Conservation (phyloP, 2,329 filamentous ascomycete genomes). For the Calcarisporium arbuscula region DNA sequence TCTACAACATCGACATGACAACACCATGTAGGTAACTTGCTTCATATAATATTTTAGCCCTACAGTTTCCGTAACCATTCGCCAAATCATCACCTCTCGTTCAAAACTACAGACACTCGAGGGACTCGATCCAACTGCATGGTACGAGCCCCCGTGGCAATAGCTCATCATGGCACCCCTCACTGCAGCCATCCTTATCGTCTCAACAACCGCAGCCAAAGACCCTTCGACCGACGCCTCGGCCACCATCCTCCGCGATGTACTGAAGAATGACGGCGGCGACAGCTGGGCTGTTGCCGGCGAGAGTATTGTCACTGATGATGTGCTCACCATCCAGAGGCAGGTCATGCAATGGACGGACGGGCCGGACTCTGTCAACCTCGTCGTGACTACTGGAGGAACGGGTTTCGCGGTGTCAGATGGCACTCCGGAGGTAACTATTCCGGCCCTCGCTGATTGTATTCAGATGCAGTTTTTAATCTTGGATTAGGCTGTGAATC, state of each 20-base stretch:
- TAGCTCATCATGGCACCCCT: no score
- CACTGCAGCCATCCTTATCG: constrained; percentile 71
- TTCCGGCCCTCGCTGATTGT: background rate
- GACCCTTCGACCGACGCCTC: constrained; percentile 76
- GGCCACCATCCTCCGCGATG: constrained; percentile 56
- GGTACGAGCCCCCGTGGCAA: no score
- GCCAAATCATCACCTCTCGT: no score
- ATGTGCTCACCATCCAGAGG: constrained; percentile 65
- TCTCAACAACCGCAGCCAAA: constrained; percentile 83
- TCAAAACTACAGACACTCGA: no score
- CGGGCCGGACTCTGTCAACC: constrained; percentile 53
- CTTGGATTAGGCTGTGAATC: constrained; percentile 59
- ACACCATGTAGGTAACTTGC: no score
- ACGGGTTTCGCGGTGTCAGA: constrained; percentile 87
- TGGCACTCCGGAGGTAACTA: constrained; percentile 75
- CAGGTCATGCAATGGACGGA: constrained; percentile 71
- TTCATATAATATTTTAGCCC: no score
- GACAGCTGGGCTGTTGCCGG: constrained; percentile 66
- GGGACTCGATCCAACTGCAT: no score
- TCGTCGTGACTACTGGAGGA: constrained; percentile 84
- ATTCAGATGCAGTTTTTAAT: background rate
- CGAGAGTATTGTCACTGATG: constrained; percentile 74
- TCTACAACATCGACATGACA: no score
- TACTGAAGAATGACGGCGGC: constrained; percentile 60
- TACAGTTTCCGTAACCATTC: no score